Percentiles rank a stretch among this genome's conserved stretches.
These are phyloP conservation scores for Nakazawaea anatomiae DNA, from an alignment of 805 yeast genomes.

Conservation along the genomic window DNA sequence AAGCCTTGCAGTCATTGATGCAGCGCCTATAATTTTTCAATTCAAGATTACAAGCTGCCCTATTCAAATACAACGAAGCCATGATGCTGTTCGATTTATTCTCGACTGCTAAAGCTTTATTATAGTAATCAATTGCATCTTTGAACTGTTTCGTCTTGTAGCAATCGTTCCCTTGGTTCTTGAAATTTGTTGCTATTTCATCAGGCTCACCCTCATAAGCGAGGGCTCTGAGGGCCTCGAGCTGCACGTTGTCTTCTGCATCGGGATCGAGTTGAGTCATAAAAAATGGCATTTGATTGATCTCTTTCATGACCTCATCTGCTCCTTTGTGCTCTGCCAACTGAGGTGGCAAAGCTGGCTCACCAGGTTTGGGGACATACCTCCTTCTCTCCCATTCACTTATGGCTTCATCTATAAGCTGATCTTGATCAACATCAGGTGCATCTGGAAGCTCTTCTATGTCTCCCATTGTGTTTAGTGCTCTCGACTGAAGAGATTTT, in stretches of 20 bases:
- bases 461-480: constrained; percentile 4
- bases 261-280: constrained; percentile 83
- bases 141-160: constrained; percentile 65
- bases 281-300: constrained; percentile 86
- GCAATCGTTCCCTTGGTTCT: constrained; percentile 88
- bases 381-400: constrained; percentile 27
- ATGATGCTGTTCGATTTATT: constrained; percentile 52
- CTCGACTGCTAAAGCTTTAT: constrained; percentile 70
- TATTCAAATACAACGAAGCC: constrained; percentile 63
- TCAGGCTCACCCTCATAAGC: constrained; percentile 95
- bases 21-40: constrained; percentile 79
- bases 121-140: constrained; percentile 74
- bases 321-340: constrained; percentile 63
- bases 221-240: constrained; percentile 86
- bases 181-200: constrained; percentile 85
- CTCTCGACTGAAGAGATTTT: neutral
- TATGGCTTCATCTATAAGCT: constrained; percentile 10
- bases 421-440: constrained; percentile 1
- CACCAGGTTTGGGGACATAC: constrained; percentile 36
- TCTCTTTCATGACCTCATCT: constrained; percentile 70
- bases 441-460: constrained; percentile 10
- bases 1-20: constrained; percentile 77
- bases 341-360: constrained; percentile 80
- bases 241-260: constrained; percentile 64
- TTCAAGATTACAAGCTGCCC: constrained; percentile 90